These are phyloP conservation scores for Maudiozyma turicensis DNA, from an alignment of 805 yeast genomes.

Conservation along the genomic window DNA sequence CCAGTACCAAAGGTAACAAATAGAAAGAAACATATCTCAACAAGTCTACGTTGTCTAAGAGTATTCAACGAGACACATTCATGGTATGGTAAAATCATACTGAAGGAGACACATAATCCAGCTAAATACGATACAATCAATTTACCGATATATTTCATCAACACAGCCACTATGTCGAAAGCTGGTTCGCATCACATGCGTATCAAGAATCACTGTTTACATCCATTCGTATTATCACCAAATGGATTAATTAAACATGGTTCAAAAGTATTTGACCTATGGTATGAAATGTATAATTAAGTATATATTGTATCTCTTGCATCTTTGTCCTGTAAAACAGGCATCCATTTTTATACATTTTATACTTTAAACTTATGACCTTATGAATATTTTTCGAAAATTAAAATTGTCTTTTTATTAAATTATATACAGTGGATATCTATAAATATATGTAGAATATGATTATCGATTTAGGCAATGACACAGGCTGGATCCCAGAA, in stretches of 20 bases:
- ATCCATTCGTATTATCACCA: slow-evolving; percentile 24
- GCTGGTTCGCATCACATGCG: background rate
- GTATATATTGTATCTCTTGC: background rate
- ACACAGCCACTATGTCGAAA: background rate
- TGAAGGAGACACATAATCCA: slow-evolving; percentile 20
- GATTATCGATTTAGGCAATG: slow-evolving; percentile 12
- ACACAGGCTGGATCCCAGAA: slow-evolving; percentile 20
- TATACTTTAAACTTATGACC: background rate
- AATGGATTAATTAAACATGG: slow-evolving; percentile 20
- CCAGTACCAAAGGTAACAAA: slow-evolving; percentile 34
- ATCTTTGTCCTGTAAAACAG: background rate
- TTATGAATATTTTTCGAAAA: background rate
- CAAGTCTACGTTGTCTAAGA: slow-evolving; percentile 48
- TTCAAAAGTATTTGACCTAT: slow-evolving; percentile 2
- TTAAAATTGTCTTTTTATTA: background rate
- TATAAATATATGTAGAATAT: background rate
- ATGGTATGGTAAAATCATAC: slow-evolving; percentile 43
- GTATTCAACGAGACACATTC: slow-evolving; percentile 42
- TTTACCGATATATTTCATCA: slow-evolving; percentile 12
- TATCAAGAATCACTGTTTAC: slow-evolving; percentile 20
- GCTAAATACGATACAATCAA: slow-evolving; percentile 21
- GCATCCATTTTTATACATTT: background rate
- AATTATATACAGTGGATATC: background rate
- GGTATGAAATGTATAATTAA: slow-evolving; percentile 3
- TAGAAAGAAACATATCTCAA: slow-evolving; percentile 36